Evolutionary conservation across 495 filamentous ascomycete species (phyloP).

Genomic region (Neurospora sp.): DNA sequence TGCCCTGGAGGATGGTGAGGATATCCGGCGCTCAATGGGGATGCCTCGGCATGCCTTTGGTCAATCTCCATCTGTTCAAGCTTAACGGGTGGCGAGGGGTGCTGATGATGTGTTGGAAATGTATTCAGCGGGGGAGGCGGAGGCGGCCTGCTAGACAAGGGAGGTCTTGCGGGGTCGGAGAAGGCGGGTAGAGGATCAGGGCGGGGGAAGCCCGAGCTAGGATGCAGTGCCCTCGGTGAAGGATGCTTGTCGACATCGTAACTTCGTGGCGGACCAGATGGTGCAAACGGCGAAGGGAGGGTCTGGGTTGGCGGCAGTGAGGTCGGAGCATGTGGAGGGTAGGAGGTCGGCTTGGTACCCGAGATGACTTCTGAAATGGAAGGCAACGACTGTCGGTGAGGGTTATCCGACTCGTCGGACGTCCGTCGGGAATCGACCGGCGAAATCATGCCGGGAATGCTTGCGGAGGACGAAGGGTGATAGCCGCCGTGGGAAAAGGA

Average conservation of each 20-base stretch:
- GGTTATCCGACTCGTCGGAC: constrained; percentile 28
- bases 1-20: constrained; percentile 16
- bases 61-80: constrained; percentile 19
- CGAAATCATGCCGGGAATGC: constrained; percentile 36
- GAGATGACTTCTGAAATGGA: constrained; percentile 40
- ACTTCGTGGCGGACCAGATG: constrained; percentile 16
- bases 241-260: constrained; percentile 19
- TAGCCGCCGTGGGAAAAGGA: constrained; percentile 25
- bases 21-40: constrained; percentile 15
- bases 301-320: constrained; percentile 12
- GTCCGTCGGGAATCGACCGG: constrained; percentile 33
- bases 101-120: constrained; percentile 12
- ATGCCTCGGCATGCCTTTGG: constrained; percentile 15
- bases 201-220: constrained; percentile 18
- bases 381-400: constrained; percentile 37
- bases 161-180: constrained; percentile 22
- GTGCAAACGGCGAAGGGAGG: constrained; percentile 25
- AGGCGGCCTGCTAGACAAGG: constrained; percentile 14
- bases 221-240: constrained; percentile 24
- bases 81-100: constrained; percentile 22
- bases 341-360: constrained; percentile 25
- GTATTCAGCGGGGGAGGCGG: constrained; percentile 25
- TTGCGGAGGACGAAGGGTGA: constrained; percentile 24
- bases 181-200: constrained; percentile 22
- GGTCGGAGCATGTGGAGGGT: constrained; percentile 25